Percentiles rank a stretch among this genome's conserved stretches.
phyloP scores from a whole-genome alignment of 306 rosid species.

The Ormosia emarginata region DNA sequence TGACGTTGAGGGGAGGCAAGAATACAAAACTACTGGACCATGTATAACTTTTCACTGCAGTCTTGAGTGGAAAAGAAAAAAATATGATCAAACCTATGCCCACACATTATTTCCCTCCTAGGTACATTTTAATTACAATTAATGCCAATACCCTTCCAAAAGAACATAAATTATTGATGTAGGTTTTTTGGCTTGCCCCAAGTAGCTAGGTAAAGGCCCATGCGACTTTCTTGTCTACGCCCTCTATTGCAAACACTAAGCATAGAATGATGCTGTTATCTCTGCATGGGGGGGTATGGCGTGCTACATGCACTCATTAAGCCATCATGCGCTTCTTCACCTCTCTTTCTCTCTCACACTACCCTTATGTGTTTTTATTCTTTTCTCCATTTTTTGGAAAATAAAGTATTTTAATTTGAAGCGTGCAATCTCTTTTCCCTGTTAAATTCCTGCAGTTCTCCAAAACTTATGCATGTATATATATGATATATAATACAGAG shows the following conservation, averaged over 20 bases:
- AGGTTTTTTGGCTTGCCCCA: conserved; percentile 34
- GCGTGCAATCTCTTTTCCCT: conserved; percentile 8
- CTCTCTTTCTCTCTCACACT: not conserved
- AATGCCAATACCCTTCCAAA: conserved; percentile 22
- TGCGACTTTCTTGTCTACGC: conserved; percentile 24
- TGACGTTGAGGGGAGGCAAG: not conserved
- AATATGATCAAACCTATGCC: not conserved
- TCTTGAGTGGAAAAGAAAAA: not conserved
- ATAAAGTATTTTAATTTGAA: not conserved
- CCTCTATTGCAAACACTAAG: conserved; percentile 26
- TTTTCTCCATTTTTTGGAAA: not conserved
- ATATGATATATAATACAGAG: not conserved
- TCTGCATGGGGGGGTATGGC: conserved; percentile 69
- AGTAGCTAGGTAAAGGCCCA: conserved; percentile 28
- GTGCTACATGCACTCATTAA: conserved; percentile 60
- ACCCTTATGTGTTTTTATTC: not conserved
- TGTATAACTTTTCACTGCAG: not conserved
- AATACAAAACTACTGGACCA: not conserved
- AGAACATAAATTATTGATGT: conserved; percentile 33
- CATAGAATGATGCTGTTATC: conserved; percentile 60
- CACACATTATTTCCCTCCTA: not conserved
- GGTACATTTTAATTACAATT: too few relatives aligned
- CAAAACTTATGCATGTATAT: not conserved
- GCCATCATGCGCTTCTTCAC: conserved; percentile 24
- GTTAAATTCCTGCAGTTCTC: not conserved